Evolutionary conservation across 345 rosid species (phyloP).

Genomic region (Mercurialis annua): DNA sequence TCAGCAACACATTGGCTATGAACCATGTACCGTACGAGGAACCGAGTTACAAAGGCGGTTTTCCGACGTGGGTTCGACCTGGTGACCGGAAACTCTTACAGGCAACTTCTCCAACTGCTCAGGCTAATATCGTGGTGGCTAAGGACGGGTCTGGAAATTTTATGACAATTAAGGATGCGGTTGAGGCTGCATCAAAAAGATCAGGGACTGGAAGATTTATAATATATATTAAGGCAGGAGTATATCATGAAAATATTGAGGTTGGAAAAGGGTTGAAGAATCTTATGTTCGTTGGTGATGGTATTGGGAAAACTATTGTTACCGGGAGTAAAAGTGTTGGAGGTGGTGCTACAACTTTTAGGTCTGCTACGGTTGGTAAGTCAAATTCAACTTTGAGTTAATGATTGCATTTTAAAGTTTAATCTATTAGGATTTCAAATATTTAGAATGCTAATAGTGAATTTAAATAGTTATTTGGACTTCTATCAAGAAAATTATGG

Average conservation of each 20-base stretch:
- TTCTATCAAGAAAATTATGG: too few relatives aligned
- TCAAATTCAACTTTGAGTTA: background rate
- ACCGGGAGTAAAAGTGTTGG: constrained; percentile 42
- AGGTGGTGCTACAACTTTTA: constrained; percentile 41
- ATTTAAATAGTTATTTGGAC: too few relatives aligned
- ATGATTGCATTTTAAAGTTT: background rate
- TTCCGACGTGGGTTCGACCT: constrained; percentile 36
- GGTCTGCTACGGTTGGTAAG: constrained; percentile 43
- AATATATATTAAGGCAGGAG: constrained; percentile 33
- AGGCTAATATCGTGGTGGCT: constrained; percentile 42
- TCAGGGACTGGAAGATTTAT: constrained; percentile 28
- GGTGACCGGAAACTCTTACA: constrained; percentile 39
- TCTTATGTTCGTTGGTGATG: constrained; percentile 40
- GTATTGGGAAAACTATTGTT: constrained; percentile 35
- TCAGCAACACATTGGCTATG: constrained; percentile 40
- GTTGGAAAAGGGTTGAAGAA: constrained; percentile 29
- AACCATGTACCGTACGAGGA: constrained; percentile 17
- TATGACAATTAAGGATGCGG: constrained; percentile 33
- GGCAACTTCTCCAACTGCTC: constrained; percentile 19
- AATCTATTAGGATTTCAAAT: too few relatives aligned
- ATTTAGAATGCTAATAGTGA: too few relatives aligned
- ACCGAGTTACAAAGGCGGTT: constrained; percentile 13
- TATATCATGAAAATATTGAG: constrained; percentile 29
- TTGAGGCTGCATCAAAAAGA: constrained; percentile 32
- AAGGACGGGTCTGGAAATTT: constrained; percentile 40